A percentile compares a stretch with the other conserved stretches of the same genome.
Conservation (phyloP, 768 basidiomycete species). For the Vishniacozyma victoriae region DNA sequence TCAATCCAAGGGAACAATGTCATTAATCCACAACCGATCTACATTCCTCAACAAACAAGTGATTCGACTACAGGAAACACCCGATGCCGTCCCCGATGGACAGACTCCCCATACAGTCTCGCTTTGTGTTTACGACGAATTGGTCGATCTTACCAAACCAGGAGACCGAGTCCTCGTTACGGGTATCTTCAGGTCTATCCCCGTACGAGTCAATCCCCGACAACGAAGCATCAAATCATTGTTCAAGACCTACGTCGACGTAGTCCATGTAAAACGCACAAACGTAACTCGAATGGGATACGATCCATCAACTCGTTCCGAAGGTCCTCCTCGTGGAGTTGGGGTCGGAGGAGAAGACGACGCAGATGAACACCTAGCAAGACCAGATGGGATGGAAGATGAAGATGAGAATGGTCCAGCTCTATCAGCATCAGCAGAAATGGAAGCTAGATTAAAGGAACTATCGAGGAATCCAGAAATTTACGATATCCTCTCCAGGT, state of each 20-base stretch:
- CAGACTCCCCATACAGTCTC: constrained; percentile 98
- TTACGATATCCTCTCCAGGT: constrained; percentile 76
- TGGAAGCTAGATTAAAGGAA: constrained; percentile 70
- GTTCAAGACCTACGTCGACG: constrained; percentile 96
- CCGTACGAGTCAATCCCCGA: constrained; percentile 88
- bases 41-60: constrained; percentile 95
- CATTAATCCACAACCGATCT: constrained; percentile 91
- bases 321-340: constrained; percentile 61
- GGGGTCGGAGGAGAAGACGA: constrained; percentile 63
- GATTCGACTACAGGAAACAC: constrained; percentile 91
- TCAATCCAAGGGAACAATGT: constrained; percentile 79
- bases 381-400: constrained; percentile 34
- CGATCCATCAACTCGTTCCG: constrained; percentile 66
- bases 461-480: constrained; percentile 71
- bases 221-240: constrained; percentile 87
- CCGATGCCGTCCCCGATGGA: constrained; percentile 95
- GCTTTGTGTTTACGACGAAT: constrained; percentile 94
- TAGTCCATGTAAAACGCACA: constrained; percentile 81
- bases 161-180: constrained; percentile 86
- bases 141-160: constrained; percentile 92
- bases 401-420: constrained; percentile 45
- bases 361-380: constrained; percentile 53
- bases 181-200: constrained; percentile 90
- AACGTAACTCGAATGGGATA: constrained; percentile 60
- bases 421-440: constrained; percentile 54